A percentile compares a stretch with the other conserved stretches of the same genome.
These are phyloP conservation scores for Rhodosporidiobolus odoratus DNA, from an alignment of 768 basidiomycete genomes.

Conservation along the genomic window DNA sequence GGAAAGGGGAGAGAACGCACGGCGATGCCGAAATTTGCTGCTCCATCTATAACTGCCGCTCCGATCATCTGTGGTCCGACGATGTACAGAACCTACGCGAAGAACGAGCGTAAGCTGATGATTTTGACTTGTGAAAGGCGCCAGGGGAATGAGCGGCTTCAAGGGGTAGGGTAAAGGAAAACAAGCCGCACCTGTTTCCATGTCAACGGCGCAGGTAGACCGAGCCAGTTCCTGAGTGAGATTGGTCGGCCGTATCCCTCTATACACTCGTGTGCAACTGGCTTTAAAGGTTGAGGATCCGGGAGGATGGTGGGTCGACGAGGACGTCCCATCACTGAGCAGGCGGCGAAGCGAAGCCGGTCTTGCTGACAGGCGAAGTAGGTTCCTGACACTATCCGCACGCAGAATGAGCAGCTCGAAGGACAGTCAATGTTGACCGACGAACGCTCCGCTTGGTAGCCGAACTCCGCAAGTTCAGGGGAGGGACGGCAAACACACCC, in stretches of 20 bases:
- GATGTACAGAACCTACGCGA: constrained; percentile 31
- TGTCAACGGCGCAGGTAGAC: constrained; percentile 27
- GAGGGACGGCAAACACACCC: too few species aligned
- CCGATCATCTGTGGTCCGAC: constrained; percentile 29
- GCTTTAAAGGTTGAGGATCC: constrained; percentile 4
- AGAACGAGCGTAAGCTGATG: neutral
- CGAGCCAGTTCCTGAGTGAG: constrained; percentile 21
- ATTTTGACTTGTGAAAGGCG: neutral
- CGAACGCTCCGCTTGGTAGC: too few species aligned
- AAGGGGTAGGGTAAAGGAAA: neutral
- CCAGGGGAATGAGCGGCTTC: neutral
- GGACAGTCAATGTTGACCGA: too few species aligned
- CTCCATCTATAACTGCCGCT: constrained; percentile 26
- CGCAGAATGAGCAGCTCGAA: too few species aligned
- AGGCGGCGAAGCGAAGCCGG: neutral
- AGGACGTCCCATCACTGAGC: neutral
- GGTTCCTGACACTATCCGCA: too few species aligned
- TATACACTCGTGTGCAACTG: constrained; percentile 27
- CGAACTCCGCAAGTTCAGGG: too few species aligned
- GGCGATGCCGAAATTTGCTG: constrained; percentile 38
- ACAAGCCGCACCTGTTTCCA: constrained; percentile 21
- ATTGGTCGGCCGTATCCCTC: constrained; percentile 12
- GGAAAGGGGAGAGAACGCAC: constrained; percentile 5
- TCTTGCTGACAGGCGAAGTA: too few species aligned
- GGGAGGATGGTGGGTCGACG: neutral